phyloP scores from a whole-genome alignment of 2,329 filamentous ascomycete genomes.

The Boeremia exigua region DNA sequence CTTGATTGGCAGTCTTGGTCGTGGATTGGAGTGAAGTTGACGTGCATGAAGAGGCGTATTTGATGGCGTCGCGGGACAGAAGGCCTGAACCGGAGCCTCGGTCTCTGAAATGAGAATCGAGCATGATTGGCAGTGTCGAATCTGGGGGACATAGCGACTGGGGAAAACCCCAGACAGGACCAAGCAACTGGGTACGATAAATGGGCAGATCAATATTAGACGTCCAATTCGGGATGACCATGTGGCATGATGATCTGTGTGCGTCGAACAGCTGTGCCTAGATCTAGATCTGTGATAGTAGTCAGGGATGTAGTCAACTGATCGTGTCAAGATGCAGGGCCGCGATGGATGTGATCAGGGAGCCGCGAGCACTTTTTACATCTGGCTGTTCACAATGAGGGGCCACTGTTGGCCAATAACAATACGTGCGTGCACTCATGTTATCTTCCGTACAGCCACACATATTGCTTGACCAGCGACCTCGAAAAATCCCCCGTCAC shows the following conservation, averaged over 20 bases:
- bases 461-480: not conserved
- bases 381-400: not conserved
- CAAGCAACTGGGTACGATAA: conserved; percentile 2
- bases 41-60: conserved; percentile 1
- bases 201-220: not conserved
- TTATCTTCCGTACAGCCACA: not conserved
- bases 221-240: not conserved
- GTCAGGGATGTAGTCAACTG: not conserved
- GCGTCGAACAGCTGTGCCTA: not conserved
- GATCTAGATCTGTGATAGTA: not conserved
- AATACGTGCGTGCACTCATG: not conserved
- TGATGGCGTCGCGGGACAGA: conserved; percentile 3
- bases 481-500: not conserved
- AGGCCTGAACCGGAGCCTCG: conserved; percentile 9
- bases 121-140: conserved; percentile 2
- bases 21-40: not conserved
- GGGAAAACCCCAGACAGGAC: conserved; percentile 3
- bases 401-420: not conserved
- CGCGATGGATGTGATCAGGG: not conserved
- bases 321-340: not conserved
- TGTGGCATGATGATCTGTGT: conserved; percentile 7
- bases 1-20: conserved; percentile 6
- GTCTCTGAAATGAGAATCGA: not conserved
- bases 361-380: no score
- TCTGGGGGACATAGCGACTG: conserved; percentile 4